Conservation (phyloP, 257 asterid species). For the Cinchona pubescens region DNA sequence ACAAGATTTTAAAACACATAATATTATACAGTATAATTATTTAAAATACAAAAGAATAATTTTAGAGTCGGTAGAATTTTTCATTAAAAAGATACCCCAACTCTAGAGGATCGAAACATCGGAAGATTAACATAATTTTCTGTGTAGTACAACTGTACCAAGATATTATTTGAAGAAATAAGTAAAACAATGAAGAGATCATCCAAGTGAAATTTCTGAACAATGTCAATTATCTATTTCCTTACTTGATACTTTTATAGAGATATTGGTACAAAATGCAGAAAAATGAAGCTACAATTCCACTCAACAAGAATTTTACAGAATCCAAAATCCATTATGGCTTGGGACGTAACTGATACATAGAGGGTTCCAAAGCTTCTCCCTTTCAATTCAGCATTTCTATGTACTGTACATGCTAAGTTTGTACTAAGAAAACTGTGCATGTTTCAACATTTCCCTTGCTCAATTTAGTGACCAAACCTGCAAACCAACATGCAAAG, state of each 20-base stretch:
- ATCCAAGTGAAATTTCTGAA: too few relatives aligned
- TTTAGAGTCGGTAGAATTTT: too few relatives aligned
- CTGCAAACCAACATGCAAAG: slow-evolving; percentile 11
- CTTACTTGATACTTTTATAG: neutral
- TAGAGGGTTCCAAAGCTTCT: neutral
- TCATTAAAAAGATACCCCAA: too few relatives aligned
- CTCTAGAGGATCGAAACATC: too few relatives aligned
- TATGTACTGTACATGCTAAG: neutral
- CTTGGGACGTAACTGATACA: neutral
- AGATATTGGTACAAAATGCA: neutral
- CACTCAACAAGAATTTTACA: neutral
- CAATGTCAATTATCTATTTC: too few relatives aligned
- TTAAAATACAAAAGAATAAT: too few relatives aligned
- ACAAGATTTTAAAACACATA: too few relatives aligned
- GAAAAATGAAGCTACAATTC: neutral
- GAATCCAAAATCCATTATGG: neutral
- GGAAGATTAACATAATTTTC: too few relatives aligned
- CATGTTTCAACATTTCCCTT: neutral
- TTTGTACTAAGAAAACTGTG: neutral
- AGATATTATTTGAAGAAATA: too few relatives aligned
- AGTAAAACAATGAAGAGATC: too few relatives aligned
- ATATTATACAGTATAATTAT: too few relatives aligned
- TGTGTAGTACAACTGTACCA: too few relatives aligned
- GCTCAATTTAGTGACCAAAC: slow-evolving; percentile 26
- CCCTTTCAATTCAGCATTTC: neutral